phyloP scores from a whole-genome alignment of 768 basidiomycete species.

The Galerina marginata region DNA sequence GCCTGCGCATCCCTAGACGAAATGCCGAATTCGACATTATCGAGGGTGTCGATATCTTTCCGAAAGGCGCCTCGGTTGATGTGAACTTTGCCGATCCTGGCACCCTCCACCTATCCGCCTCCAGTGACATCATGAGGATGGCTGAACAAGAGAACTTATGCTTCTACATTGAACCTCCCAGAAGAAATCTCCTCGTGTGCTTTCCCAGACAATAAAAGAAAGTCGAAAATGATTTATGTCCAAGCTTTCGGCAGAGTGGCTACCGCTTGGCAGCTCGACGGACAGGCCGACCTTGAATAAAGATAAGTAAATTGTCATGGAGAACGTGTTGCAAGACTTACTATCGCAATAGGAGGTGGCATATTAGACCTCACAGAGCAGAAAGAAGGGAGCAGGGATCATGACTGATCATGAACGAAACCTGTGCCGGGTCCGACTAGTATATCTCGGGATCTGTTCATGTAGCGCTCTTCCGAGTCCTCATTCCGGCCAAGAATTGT shows the following conservation, averaged over 20 bases:
- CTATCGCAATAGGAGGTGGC: slow-evolving; percentile 22
- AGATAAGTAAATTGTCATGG: neutral
- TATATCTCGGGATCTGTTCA: no score
- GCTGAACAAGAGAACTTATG: slow-evolving; percentile 24
- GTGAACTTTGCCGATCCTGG: slow-evolving; percentile 30
- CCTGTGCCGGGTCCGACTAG: no score
- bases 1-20: slow-evolving; percentile 37
- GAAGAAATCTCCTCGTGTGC: slow-evolving; percentile 35
- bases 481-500: no score
- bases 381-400: no score
- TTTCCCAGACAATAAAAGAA: slow-evolving; percentile 37
- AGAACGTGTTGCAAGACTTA: slow-evolving; percentile 13
- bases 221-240: slow-evolving; percentile 41
- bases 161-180: slow-evolving; percentile 37
- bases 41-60: slow-evolving; percentile 41
- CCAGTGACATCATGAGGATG: neutral
- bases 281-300: slow-evolving; percentile 42
- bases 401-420: no score
- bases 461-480: no score
- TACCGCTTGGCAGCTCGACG: slow-evolving; percentile 43
- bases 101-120: slow-evolving; percentile 32
- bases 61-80: slow-evolving; percentile 40
- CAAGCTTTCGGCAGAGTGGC: slow-evolving; percentile 31
- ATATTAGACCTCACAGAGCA: no score
- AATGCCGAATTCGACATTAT: slow-evolving; percentile 47